Evolutionary conservation across 148 eudicot genomes (phyloP).

Genomic region (Chenopodium quinoa): DNA sequence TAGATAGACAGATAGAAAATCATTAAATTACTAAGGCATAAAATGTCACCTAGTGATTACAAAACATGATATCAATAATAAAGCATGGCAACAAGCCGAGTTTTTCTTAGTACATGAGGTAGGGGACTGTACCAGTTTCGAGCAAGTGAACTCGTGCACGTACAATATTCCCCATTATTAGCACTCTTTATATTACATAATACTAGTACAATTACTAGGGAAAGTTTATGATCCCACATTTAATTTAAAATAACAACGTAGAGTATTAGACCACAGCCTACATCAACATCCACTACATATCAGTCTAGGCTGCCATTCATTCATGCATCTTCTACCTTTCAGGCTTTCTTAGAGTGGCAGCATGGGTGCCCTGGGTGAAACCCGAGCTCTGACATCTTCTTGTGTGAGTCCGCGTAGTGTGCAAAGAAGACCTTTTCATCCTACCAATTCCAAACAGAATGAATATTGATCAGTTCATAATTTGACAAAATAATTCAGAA

Average conservation of each 20-base stretch:
- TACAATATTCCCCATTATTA: not conserved
- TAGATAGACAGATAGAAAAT: no score
- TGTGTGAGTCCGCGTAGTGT: conserved; percentile 85
- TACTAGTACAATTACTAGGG: not conserved
- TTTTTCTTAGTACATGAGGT: not conserved
- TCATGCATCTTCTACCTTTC: not conserved
- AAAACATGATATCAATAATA: no score
- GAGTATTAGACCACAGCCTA: not conserved
- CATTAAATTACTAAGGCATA: no score
- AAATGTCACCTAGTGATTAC: no score
- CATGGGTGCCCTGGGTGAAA: conserved; percentile 29
- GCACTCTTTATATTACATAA: not conserved
- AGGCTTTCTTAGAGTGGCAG: conserved; percentile 18
- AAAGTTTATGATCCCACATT: not conserved
- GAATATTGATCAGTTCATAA: not conserved
- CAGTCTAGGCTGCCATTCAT: not conserved
- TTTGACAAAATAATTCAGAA: not conserved
- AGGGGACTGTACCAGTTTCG: not conserved
- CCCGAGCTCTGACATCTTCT: conserved; percentile 85
- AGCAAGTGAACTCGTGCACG: not conserved
- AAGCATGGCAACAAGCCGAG: no score
- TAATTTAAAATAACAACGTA: not conserved
- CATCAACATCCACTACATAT: not conserved
- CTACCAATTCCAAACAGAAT: conserved; percentile 29
- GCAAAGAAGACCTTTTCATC: conserved; percentile 71